Evolutionary conservation across 305 asterid genomes (phyloP), one percentile per base, ranked within the genome.

Genomic region (Plantago coronopus): DNA sequence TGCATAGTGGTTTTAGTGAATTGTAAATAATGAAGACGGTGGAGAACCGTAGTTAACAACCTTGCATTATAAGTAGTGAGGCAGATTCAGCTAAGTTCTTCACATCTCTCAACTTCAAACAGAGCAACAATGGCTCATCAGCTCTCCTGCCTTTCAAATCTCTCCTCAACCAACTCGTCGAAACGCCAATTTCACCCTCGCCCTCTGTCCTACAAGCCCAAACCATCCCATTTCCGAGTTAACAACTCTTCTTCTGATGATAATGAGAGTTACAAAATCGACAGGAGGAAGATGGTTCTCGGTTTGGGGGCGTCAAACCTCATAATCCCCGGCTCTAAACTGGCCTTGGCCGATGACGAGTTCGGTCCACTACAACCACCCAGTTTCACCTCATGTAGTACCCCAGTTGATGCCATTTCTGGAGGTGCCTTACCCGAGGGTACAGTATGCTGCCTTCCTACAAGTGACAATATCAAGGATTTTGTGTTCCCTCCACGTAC

Each of bases 261-360:
- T 17, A 19, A 45, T 45, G 19, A 45, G 19, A 45, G 19, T 14
- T 14, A 3, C 49, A 45, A 13, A 14, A 15, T 45, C 19, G 49
- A 45, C 49, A 6, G 49, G 20, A 45, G 49, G 17, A 45, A 45
- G 49, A 45, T 45, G 49, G 49, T 45, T 13, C 49, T 45, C 19
- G 49, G 49, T 45, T 45, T 45, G 19, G 49, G 49, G 9, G 49
- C 49, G n/a, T 45, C 49, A 1, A 45, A 45, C 49, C 49, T 45
- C 49, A 45, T 45, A 11, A 34, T 34, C 11, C 40, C 40, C 40
- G 40, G 40, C 8, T 34, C 40, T 2, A 34, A 9, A 34, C 4
- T 5, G 5, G 40, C 40, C 7, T 34, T 34, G 7, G 40, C 40
- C 12, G 49, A 19, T 16, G 17, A 15, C 9, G 49, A 45, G 19